Evolutionary conservation across 75 land plant species (phyloP), one percentile per base, ranked within the genome.

Genomic region (Sequoia sempervirens): DNA sequence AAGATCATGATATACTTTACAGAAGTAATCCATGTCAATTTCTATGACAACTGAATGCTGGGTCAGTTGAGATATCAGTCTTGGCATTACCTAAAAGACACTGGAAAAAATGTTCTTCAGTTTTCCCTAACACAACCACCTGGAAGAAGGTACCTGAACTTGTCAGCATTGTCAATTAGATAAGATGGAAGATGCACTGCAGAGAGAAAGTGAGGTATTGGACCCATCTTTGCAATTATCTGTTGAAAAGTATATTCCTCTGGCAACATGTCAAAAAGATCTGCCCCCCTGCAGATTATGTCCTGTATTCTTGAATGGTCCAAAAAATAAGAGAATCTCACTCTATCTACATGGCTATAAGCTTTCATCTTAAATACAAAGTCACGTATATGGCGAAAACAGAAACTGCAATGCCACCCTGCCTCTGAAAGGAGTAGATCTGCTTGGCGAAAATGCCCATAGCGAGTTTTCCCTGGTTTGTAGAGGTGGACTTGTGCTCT

Each of bases 281-380:
- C 97, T 40, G 89, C 88, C 18, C 97, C 97, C 41, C 70, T 84
- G 85, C 97, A 96, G 41, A 93, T 89, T 28, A 89, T 89, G 28
- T 82, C 86, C 80, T 93, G 94, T 26, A 93, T 87, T 80, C 88
- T 91, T 78, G 68, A 85, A 41, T 85, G 84, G 45, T 90, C 87
- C 85, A 91, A 87, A 23, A 87, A 95, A 73, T 90, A 85, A 45
- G 94, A 82, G 82, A 92, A 91, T 54, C 92, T 86, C 64, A 96
- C 93, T 38, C 98, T 73, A 52, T 96, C 98, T 23, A 82, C 86
- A 80, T 96, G 98, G 79, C 97, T 95, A 80, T 96, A 96, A 4
- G 97, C 93, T 82, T 90, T 89, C 93, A 96, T 96, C 85, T 96
- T 96, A 84, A 95, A 95, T 26, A 89, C 82, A 37, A 96, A 91